Evolutionary conservation across 371 early-diverging fungal genomes (phyloP), one percentile per base, ranked within the genome.

Genomic region (Umbelopsis sp.): DNA sequence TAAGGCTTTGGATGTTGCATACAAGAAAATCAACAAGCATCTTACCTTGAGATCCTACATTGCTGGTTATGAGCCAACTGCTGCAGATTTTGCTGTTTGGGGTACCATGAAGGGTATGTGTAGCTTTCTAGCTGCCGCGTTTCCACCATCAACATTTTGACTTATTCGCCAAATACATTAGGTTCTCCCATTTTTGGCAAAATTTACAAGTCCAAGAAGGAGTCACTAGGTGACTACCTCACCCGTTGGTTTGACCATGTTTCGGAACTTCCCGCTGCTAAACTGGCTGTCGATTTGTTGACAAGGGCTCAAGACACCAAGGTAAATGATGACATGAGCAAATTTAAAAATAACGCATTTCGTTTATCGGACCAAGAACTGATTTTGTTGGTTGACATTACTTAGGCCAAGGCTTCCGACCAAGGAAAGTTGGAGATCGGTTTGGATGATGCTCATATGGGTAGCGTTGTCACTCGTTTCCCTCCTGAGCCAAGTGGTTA

Each of bases 401-500:
- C 0, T 18, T 48, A 86, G 79, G 63, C 71, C 48, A 85, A 88
- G 77, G 69, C 68, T 32, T 66, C 81, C 63, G 97, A 97, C 77
- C 97, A 97, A 84, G 98, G 97, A 44, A 92, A 90, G 68, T 97
- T 98, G 66, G 97, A 97, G 37, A 92, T 99, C 80, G 94, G 89
- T 65, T 82, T 99, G 66, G 84, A 90, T 65, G 92, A 83, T 65
- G 92, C 95, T 45, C 88, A 89, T 76, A 76, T 88, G 81, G 97
- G 97, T 67, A 83, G 91, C 74, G 97, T 97, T 10, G 94, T 97
- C 38, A 99, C 98, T 24, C 86, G 99, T 70, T 99, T 99, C 88
- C 98, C 99, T 63, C 99, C 99, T 16, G 99, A 99, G 86, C 99
- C 99, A 64, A 91, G 91, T 77, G 99, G 99, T 78, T 98, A 97